Conservation (phyloP, 2,329 filamentous ascomycete genomes). For the Cryphonectria parasitica region DNA sequence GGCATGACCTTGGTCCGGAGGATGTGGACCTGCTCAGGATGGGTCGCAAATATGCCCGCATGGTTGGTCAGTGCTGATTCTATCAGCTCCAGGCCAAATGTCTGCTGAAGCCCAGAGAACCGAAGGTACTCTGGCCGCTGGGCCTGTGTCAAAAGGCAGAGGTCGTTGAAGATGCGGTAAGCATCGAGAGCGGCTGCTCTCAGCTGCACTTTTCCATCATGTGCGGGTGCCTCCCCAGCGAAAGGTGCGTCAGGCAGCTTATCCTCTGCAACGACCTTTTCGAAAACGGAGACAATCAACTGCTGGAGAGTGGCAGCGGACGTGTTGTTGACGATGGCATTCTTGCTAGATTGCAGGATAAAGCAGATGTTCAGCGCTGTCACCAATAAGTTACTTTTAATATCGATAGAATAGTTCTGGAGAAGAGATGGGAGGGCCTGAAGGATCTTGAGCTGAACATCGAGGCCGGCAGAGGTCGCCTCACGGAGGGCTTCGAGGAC, state of each 20-base stretch:
- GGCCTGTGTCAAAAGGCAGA: slow-evolving; percentile 85
- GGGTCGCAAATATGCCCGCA: slow-evolving; percentile 74
- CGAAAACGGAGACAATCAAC: slow-evolving; percentile 88
- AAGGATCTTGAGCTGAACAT: slow-evolving; percentile 94
- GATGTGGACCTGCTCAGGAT: slow-evolving; percentile 80
- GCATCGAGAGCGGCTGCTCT: slow-evolving; percentile 82
- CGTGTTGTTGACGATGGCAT: slow-evolving; percentile 91
- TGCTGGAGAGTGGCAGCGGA: slow-evolving; percentile 96
- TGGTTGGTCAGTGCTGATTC: slow-evolving; percentile 89
- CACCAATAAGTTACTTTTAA: slow-evolving; percentile 80
- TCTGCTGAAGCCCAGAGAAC: slow-evolving; percentile 76
- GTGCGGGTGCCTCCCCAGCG: slow-evolving; percentile 69
- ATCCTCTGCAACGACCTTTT: slow-evolving; percentile 85
- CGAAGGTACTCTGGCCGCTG: slow-evolving; percentile 81
- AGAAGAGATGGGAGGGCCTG: slow-evolving; percentile 88
- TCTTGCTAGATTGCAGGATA: slow-evolving; percentile 87
- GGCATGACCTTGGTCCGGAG: slow-evolving; percentile 81
- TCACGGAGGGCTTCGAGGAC: slow-evolving; percentile 87
- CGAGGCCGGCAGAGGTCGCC: slow-evolving; percentile 77
- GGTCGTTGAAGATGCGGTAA: slow-evolving; percentile 83
- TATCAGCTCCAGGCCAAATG: slow-evolving; percentile 88
- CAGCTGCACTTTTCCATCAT: slow-evolving; percentile 67
- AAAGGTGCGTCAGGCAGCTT: slow-evolving; percentile 63
- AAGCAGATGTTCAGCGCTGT: slow-evolving; percentile 89
- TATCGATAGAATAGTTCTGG: slow-evolving; percentile 83